phyloP scores from a whole-genome alignment of 768 basidiomycete genomes.

The Phylloporus rhodoxanthus region DNA sequence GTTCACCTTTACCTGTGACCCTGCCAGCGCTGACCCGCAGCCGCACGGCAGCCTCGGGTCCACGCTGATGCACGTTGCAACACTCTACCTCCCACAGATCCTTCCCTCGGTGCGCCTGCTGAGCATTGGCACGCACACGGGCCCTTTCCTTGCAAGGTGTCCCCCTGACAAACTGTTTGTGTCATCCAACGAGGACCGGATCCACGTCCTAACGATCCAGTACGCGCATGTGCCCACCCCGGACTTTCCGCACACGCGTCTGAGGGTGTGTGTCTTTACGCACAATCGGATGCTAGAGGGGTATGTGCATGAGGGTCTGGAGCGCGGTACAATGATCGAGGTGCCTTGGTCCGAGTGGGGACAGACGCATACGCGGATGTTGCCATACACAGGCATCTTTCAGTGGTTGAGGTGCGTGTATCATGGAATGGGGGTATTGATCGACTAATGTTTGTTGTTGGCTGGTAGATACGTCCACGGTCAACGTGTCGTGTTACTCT shows the following conservation, averaged over 20 bases:
- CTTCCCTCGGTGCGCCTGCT: slow-evolving; percentile 9
- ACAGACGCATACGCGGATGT: slow-evolving; percentile 28
- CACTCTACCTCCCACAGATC: slow-evolving; percentile 12
- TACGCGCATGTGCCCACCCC: slow-evolving; percentile 8
- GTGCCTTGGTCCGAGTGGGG: slow-evolving; percentile 40
- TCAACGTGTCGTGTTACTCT: slow-evolving; percentile 31
- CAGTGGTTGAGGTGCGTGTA: slow-evolving; percentile 37
- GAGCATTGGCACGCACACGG: slow-evolving; percentile 29
- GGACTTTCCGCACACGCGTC: slow-evolving; percentile 8
- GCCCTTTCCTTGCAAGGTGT: slow-evolving; percentile 28
- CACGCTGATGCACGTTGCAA: slow-evolving; percentile 16
- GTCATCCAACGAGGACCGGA: slow-evolving; percentile 22
- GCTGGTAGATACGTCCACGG: slow-evolving; percentile 38
- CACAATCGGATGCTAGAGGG: slow-evolving; percentile 29
- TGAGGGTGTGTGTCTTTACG: slow-evolving; percentile 26
- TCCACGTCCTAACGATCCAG: slow-evolving; percentile 21
- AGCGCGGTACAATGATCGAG: neutral
- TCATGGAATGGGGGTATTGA: neutral
- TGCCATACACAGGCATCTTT: slow-evolving; percentile 26
- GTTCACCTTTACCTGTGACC: slow-evolving; percentile 33
- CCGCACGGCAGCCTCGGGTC: neutral
- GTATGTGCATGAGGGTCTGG: slow-evolving; percentile 5
- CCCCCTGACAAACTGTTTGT: slow-evolving; percentile 21
- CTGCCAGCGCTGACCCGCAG: neutral
- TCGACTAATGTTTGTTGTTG: neutral